These are phyloP conservation scores for Saturnispora hagleri DNA, from an alignment of 805 yeast species.

Conservation along the genomic window DNA sequence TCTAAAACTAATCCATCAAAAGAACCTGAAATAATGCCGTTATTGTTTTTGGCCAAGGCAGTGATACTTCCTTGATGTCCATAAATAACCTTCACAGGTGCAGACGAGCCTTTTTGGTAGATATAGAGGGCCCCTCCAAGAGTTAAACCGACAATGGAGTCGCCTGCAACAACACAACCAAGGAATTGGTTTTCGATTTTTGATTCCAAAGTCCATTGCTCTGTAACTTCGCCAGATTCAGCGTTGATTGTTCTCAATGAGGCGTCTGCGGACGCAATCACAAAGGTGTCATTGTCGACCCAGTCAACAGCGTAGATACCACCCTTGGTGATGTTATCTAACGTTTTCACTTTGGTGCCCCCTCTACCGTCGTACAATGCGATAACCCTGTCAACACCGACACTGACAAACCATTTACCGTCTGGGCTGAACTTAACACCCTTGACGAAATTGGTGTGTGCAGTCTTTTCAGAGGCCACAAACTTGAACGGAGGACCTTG, in stretches of 20 bases:
- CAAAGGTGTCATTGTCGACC: constrained; percentile 53
- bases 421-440: constrained; percentile 78
- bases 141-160: constrained; percentile 60
- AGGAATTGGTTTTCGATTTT: constrained; percentile 61
- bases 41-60: constrained; percentile 32
- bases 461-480: constrained; percentile 55
- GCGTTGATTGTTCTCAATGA: constrained; percentile 59
- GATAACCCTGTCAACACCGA: constrained; percentile 75
- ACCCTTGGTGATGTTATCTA: constrained; percentile 52
- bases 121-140: constrained; percentile 63
- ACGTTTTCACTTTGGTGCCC: constrained; percentile 58
- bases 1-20: constrained; percentile 66
- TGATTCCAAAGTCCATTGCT: constrained; percentile 43
- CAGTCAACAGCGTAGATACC: constrained; percentile 77
- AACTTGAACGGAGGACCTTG: constrained; percentile 95
- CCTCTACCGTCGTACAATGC: constrained; percentile 79
- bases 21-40: constrained; percentile 50
- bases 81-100: constrained; percentile 34
- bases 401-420: constrained; percentile 67
- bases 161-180: constrained; percentile 52
- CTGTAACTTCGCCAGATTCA: constrained; percentile 31
- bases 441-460: constrained; percentile 70
- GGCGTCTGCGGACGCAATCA: constrained; percentile 79
- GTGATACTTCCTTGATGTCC: constrained; percentile 87
- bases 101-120: constrained; percentile 34